These are phyloP conservation scores for Allodekkera sacchari DNA, from an alignment of 805 yeast genomes.

Conservation along the genomic window DNA sequence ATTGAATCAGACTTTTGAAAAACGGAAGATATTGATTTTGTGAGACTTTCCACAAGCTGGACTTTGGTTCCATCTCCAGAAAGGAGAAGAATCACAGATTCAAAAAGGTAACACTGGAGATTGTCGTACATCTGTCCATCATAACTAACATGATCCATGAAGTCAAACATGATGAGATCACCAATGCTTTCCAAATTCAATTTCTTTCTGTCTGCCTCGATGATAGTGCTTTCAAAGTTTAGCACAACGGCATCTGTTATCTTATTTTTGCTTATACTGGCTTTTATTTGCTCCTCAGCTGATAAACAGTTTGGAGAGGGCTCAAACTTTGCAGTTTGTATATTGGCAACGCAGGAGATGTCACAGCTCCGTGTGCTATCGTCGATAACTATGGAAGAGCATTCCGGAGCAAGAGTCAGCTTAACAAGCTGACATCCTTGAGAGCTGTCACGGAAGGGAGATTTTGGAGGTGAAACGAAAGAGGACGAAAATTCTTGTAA, in stretches of 20 bases:
- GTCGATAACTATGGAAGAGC: constrained; percentile 13
- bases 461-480: constrained; percentile 2
- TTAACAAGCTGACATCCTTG: constrained; percentile 11
- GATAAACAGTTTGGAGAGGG: constrained; percentile 12
- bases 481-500: constrained; percentile 6
- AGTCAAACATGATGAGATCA: constrained; percentile 17
- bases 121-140: constrained; percentile 6
- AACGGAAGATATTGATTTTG: constrained; percentile 15
- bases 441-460: background rate
- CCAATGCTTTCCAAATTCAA: constrained; percentile 19
- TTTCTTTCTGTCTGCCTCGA: constrained; percentile 2
- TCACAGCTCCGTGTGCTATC: constrained; percentile 8
- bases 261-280: constrained; percentile 13
- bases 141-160: constrained; percentile 10
- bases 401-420: constrained; percentile 19
- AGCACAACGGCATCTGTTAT: constrained; percentile 14
- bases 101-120: constrained; percentile 15
- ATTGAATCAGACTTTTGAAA: constrained; percentile 9
- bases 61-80: constrained; percentile 11
- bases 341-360: constrained; percentile 17
- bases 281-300: constrained; percentile 10
- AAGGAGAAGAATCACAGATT: constrained; percentile 14
- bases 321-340: constrained; percentile 20
- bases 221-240: constrained; percentile 11
- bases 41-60: constrained; percentile 11